Base-by-base conservation (phyloP, 305 asterid species). In the Plantago coronopus region DNA sequence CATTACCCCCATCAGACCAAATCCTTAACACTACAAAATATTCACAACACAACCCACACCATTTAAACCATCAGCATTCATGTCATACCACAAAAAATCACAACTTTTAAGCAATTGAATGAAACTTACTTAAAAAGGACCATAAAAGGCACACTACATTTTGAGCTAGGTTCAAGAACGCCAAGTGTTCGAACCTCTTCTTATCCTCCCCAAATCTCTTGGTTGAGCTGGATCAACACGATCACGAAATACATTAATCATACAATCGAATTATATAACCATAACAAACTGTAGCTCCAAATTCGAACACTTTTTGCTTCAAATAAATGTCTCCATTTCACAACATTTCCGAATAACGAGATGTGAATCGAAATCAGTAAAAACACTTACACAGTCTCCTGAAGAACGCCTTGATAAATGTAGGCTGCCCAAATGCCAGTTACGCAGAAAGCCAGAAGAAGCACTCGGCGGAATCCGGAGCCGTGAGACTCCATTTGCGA, bases 371-470 rank as follows among this genome's bases (percentile, higher is more conserved):
- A 9, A 8, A 53, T 16, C 22, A 50, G 16, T 8, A 23, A 69
- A 40, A 54, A 54, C 37, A 62, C 73, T 65, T 77, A 89, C 99
- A 89, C 75, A 9, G 95, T 80, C 87, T 93, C 99, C 63, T 93
- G 97, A 34, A 93, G 96, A 68, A 89, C 76, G 71, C 97, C 99
- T 74, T 93, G 99, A 60, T 85, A 93, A 27, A 93, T 93, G 69
- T 89, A 93, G 25, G 99, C 99, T 37, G 96, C 64, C 99, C 99
- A 89, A 77, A 93, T 93, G 44, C 99, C 97, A 59, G 86, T 82
- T 56, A 93, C 95, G 64, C 99, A 93, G 31, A 87, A 81, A 6
- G 88, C 74, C 20, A 94, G 78, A 63, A 89, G 76, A 59, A 89
- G 69, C 13, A 87, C 83, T 66, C 99, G 99, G 76, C 81, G 79